A percentile compares a stretch with the other conserved stretches of the same genome.
Evolutionary conservation across 306 rosid genomes (phyloP).

Genomic region (Lotus japonicus): DNA sequence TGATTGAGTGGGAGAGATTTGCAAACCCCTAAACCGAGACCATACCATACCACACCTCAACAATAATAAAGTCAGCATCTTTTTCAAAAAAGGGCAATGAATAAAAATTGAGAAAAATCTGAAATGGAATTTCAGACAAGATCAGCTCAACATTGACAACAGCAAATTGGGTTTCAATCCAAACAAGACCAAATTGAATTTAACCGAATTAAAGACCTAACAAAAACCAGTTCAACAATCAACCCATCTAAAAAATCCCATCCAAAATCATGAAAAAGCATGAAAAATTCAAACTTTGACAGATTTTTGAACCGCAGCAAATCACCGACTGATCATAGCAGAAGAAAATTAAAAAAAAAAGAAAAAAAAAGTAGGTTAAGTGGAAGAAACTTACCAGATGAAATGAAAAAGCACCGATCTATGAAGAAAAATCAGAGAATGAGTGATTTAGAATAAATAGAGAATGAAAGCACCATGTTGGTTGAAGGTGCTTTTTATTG

Average conservation of each 20-base stretch:
- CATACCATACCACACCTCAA: neutral
- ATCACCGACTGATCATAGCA: conserved; percentile 27
- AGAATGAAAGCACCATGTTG: neutral
- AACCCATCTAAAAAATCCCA: neutral
- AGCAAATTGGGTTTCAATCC: conserved; percentile 13
- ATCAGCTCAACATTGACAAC: conserved; percentile 25
- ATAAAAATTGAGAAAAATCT: neutral
- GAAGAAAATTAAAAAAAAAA: neutral
- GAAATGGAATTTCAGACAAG: neutral
- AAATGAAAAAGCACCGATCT: conserved; percentile 41
- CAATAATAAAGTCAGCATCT: conserved; percentile 32
- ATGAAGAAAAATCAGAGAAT: conserved; percentile 7
- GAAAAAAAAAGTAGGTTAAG: neutral
- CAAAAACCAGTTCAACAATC: conserved; percentile 13
- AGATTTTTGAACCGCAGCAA: conserved; percentile 19
- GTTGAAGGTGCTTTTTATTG: neutral
- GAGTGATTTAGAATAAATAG: conserved; percentile 21
- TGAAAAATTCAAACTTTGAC: neutral
- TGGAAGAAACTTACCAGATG: conserved; percentile 32
- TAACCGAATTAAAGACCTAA: conserved; percentile 3
- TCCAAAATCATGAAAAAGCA: neutral
- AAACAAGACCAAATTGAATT: conserved; percentile 6
- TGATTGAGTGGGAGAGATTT: conserved; percentile 6
- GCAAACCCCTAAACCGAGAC: neutral
- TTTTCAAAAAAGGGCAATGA: conserved; percentile 4